A percentile compares a stretch with the other conserved stretches of the same genome.
phyloP scores from a whole-genome alignment of 208 protist genomes.

The Leishmania turanica region DNA sequence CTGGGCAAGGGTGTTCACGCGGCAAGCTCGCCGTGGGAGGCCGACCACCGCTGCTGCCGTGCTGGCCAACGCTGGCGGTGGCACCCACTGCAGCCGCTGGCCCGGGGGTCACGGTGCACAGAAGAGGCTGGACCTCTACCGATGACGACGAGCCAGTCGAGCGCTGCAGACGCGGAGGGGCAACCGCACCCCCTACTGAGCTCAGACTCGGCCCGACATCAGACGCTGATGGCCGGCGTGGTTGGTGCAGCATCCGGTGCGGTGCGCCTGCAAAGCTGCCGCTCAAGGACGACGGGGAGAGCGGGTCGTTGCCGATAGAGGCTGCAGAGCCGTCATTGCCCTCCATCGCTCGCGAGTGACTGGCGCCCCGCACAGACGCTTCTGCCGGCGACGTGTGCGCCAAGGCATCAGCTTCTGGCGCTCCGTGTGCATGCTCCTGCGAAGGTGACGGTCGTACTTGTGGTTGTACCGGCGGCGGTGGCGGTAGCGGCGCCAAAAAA shows the following conservation, averaged over 20 bases:
- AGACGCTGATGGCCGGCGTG: constrained; percentile 13
- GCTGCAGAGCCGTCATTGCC: not conserved
- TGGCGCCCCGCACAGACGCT: not conserved
- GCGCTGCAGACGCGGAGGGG: constrained; percentile 48
- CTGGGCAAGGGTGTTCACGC: not conserved
- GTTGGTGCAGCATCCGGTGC: constrained; percentile 19
- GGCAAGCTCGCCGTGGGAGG: not conserved
- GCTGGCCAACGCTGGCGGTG: not conserved
- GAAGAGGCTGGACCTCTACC: constrained; percentile 3
- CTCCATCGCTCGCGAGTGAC: not conserved
- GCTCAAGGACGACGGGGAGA: not conserved
- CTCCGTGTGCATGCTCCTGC: not conserved
- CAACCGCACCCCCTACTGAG: not conserved
- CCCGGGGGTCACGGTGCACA: not conserved
- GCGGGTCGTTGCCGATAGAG: not conserved
- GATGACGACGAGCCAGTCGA: constrained; percentile 22
- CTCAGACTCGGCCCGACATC: constrained; percentile 13
- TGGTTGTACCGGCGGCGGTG: not conserved
- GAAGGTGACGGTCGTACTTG: not conserved
- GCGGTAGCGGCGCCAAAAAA: constrained; percentile 21
- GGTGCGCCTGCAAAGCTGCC: constrained; percentile 1
- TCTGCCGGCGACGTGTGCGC: not conserved
- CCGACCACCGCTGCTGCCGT: constrained; percentile 3
- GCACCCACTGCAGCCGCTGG: not conserved
- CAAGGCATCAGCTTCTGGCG: not conserved